Evolutionary conservation across 1,284 basidiomycete species (phyloP).

Genomic region (Malassezia dermatis): DNA sequence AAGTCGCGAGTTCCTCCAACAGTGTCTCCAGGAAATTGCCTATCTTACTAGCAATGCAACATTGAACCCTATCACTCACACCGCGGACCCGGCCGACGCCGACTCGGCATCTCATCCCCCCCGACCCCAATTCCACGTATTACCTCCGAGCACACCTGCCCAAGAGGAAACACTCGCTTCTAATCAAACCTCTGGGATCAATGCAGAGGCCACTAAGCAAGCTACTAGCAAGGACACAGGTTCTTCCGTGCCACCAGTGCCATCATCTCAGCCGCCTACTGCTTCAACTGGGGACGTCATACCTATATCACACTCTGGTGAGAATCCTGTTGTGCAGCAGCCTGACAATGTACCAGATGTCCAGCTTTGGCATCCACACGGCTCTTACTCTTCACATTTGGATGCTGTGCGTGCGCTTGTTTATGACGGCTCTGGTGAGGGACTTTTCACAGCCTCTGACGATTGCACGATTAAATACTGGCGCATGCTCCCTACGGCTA

Average conservation of each 20-base stretch:
- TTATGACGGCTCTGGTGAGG: constrained; percentile 68
- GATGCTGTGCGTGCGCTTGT: constrained; percentile 81
- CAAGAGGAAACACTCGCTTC: neutral
- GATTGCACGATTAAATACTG: constrained; percentile 94
- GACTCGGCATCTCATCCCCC: neutral
- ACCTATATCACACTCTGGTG: neutral
- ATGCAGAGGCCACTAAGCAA: neutral
- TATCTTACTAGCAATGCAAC: constrained; percentile 93
- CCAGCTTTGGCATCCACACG: constrained; percentile 39
- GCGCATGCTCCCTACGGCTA: constrained; percentile 54
- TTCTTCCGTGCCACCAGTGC: neutral
- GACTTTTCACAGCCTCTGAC: constrained; percentile 80
- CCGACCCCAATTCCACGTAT: neutral
- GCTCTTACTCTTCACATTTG: constrained; percentile 60
- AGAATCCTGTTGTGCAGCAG: neutral
- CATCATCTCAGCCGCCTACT: neutral
- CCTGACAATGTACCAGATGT: constrained; percentile 21
- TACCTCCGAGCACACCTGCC: neutral
- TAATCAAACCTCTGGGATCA: neutral
- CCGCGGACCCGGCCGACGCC: neutral
- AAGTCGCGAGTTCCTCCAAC: constrained; percentile 93
- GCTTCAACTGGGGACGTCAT: neutral
- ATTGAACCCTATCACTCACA: constrained; percentile 68
- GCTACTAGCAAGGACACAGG: neutral
- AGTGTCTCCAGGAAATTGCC: constrained; percentile 93